Base-by-base conservation (phyloP, 208 protist genomes). In the Kentomonas sorsogonicus region DNA sequence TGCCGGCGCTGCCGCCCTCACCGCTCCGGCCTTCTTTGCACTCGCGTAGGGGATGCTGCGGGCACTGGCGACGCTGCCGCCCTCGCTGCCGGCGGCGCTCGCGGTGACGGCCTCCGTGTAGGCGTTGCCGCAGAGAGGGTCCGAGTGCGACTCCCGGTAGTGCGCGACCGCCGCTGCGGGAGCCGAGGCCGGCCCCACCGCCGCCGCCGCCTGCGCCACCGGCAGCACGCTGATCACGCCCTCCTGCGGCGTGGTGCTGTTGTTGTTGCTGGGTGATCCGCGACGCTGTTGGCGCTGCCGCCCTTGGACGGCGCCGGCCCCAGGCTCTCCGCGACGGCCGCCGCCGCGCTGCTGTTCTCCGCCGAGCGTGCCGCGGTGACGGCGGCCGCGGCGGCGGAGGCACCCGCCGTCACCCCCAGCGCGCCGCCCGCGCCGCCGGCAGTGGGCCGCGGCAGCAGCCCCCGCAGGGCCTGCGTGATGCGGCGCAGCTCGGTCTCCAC, bases 141-240 rank as follows among this genome's bases (percentile, higher is more conserved):
- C 26, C 50, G 20, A 33, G 36, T 46, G 33, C 23, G 33, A 20
- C 53, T 33, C 29, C 29, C 45, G 53, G 23, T 57, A 36, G n/a
- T 46, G 45, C 34, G 45, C 36, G 5, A 57, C 23, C 33, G 53
- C 45, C 34, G 36, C 53, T 57, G 36, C n/a, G 53, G 45, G 38
- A 57, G 53, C 36, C 11, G 23, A 29, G 23, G 11, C n/a, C n/a
- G n/a, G n/a, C n/a, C n/a, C n/a, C n/a, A n/a, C n/a, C n/a, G n/a
- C n/a, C n/a, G n/a, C n/a, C n/a, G n/a, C n/a, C n/a, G n/a, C n/a
- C n/a, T n/a, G n/a, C n/a, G n/a, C n/a, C n/a, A n/a, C n/a, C n/a
- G n/a, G n/a, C n/a, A n/a, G n/a, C n/a, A n/a, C n/a, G n/a, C n/a
- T n/a, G n/a, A n/a, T n/a, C n/a, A n/a, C n/a, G n/a, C n/a, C n/a